Percentiles rank a stretch among this genome's conserved stretches.
phyloP scores from a whole-genome alignment of 495 filamentous ascomycete species.

The Talaromyces borbonicus region DNA sequence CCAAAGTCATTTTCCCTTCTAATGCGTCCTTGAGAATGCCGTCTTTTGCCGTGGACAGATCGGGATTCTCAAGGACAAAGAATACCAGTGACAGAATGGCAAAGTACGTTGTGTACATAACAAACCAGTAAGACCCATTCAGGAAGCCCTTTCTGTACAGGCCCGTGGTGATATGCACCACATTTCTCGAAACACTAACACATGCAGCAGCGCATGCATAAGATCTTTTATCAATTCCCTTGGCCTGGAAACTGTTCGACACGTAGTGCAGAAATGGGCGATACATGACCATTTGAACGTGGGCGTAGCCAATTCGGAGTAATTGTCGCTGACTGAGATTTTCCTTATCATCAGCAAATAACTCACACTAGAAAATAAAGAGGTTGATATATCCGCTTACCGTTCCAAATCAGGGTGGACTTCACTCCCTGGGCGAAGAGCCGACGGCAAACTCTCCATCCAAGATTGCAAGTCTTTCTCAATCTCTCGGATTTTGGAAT shows the following conservation, averaged over 20 bases:
- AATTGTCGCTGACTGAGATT: slow-evolving; percentile 67
- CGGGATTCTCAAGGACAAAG: slow-evolving; percentile 82
- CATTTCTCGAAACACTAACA: slow-evolving; percentile 84
- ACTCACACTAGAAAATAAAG: background rate
- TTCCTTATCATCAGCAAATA: background rate
- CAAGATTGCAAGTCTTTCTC: slow-evolving; percentile 77
- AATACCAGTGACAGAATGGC: slow-evolving; percentile 83
- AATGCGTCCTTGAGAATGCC: slow-evolving; percentile 76
- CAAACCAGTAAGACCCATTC: slow-evolving; percentile 92
- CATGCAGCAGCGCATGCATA: slow-evolving; percentile 91
- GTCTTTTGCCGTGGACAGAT: slow-evolving; percentile 58
- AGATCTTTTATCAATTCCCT: slow-evolving; percentile 70
- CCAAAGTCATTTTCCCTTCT: slow-evolving; percentile 73
- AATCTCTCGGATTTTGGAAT: slow-evolving; percentile 81
- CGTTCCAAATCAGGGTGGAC: slow-evolving; percentile 62
- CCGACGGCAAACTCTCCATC: slow-evolving; percentile 68
- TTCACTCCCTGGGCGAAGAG: slow-evolving; percentile 65
- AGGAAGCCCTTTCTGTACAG: slow-evolving; percentile 79
- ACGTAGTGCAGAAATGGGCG: slow-evolving; percentile 93
- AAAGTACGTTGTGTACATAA: slow-evolving; percentile 93
- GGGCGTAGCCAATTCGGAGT: slow-evolving; percentile 76
- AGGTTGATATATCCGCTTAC: slow-evolving; percentile 53
- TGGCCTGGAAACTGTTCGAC: slow-evolving; percentile 55
- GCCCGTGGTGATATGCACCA: slow-evolving; percentile 81
- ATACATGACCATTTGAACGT: slow-evolving; percentile 93